A percentile compares a stretch with the other conserved stretches of the same genome.
These are phyloP conservation scores for Dendrocalamus sinicus DNA, from an alignment of 176 grass and related monocot genomes.

Conservation along the genomic window DNA sequence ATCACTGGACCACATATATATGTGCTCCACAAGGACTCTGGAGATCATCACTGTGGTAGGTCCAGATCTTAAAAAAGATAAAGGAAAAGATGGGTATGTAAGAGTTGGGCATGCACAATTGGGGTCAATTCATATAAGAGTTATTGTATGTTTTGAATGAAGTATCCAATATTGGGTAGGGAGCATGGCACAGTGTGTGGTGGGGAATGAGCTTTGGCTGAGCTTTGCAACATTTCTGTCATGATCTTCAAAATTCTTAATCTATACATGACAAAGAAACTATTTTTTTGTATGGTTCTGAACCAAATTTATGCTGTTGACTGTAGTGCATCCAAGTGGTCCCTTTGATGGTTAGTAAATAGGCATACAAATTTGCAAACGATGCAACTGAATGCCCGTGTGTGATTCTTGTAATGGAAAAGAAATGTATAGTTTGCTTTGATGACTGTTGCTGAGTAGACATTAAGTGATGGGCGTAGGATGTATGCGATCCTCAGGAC, in stretches of 20 bases:
- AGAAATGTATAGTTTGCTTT: not conserved
- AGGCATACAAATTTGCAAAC: not conserved
- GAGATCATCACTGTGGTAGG: constrained; percentile 39
- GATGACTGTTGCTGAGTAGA: constrained; percentile 17
- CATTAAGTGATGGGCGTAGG: not conserved
- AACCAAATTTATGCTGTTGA: constrained; percentile 24
- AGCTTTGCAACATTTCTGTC: not conserved
- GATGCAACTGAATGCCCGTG: not conserved
- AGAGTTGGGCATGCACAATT: constrained; percentile 9
- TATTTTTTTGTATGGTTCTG: not conserved
- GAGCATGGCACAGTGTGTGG: not conserved
- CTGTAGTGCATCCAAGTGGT: not conserved
- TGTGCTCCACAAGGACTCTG: constrained; percentile 16
- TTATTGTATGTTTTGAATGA: not conserved
- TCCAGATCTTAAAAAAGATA: constrained; percentile 42
- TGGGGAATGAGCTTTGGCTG: not conserved
- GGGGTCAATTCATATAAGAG: not conserved
- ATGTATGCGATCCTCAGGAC: not conserved
- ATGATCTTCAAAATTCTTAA: constrained; percentile 23
- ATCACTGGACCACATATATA: constrained; percentile 36
- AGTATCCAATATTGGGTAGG: not conserved
- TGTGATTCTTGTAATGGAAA: constrained; percentile 21
- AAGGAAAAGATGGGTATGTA: not conserved
- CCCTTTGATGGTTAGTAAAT: constrained; percentile 21
- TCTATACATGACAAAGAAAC: constrained; percentile 37